Base-by-base conservation (phyloP, 495 filamentous ascomycete species). In the Clohesyomyces aquaticus region DNA sequence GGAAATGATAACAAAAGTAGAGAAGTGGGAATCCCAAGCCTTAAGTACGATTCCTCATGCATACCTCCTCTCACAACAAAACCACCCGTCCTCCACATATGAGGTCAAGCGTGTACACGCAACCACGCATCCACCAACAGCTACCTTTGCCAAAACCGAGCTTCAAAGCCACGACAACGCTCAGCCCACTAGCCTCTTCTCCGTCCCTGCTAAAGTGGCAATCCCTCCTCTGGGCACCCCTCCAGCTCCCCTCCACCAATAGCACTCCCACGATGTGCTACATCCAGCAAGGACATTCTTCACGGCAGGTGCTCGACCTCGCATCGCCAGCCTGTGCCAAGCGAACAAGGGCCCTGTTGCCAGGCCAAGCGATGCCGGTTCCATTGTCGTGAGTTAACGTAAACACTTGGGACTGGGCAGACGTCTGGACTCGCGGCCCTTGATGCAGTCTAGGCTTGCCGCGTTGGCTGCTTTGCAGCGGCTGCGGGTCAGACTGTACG, bases 371-470 rank as follows among this genome's bases (percentile, higher is more conserved):
- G n/a, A n/a, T 42, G 35, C 9, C 35, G 10, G n/a, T 9, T n/a
- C 35, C 9, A 47, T n/a, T 47, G 43, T 47, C 43, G 21, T 8
- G 4, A 18, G 8, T 18, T 47, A 8, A 18, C 14, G 43, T n/a
- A 47, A 47, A 6, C 14, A n/a, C 43, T 18, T 18, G 21, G 43
- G 16, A 47, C 43, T 47, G 43, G 43, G 43, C n/a, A 47, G 43
- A 18, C 8, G 43, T 47, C 43, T 6, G n/a, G 43, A n/a, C 8
- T 47, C n/a, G 43, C 4, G n/a, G n/a, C n/a, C n/a, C n/a, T n/a
- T 38, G 32, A 6, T 38, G 32, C 32, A 38, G 32, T 38, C n/a
- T n/a, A n/a, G n/a, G n/a, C n/a, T n/a, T n/a, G n/a, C n/a, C n/a
- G n/a, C n/a, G n/a, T n/a, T n/a, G n/a, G n/a, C n/a, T n/a, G n/a